Base-by-base conservation (phyloP, 345 rosid genomes). In the Eucalyptus virginea region DNA sequence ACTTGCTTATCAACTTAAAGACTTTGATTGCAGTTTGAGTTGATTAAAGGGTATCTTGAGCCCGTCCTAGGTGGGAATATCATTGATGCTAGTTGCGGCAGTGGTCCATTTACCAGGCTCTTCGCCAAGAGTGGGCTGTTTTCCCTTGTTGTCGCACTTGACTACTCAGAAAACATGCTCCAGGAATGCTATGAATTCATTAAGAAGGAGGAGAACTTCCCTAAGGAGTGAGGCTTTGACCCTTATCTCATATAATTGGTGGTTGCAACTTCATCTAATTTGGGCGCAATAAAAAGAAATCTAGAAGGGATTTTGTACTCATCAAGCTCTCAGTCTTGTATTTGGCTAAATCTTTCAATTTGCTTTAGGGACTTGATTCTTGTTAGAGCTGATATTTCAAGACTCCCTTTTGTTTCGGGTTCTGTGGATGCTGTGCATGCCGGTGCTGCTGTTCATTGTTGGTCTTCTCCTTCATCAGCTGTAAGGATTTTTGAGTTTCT, bases 51-150 rank as follows among this genome's bases (percentile, higher is more conserved):
- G 32, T 95, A 95, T 92, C 89, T 97, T 60, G 93, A 93, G 92
- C 99, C 97, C 21, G 97, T 94, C 89, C 89, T 97, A 88, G 98
- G 99, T 80, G 98, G 98, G 50, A 97, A 93, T 86, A 95, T 96
- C 69, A 89, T 97, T 87, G 99, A 97, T 91, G 97, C 99, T 86
- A 97, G 99, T 89, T 97, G 99, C 50, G 99, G 98, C n/a, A 96
- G 98, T 91, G 99, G 99, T 62, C 80, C 96, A 91, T 96, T 97
- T 90, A 89, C 98, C 45, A 94, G 99, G 89, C 93, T 95, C 83
- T 96, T 97, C 45, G 93, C 97, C 88, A 96, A 91, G 88, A 96
- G 98, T 58, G 95, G 93, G 62, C 77, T 96, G 89, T 97, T 97
- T 92, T 96, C 98, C 81, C 95, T 65, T 81, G 96, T 97, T 44